These are phyloP conservation scores for Suillus variegatus DNA, from an alignment of 768 basidiomycete species.

Conservation along the genomic window DNA sequence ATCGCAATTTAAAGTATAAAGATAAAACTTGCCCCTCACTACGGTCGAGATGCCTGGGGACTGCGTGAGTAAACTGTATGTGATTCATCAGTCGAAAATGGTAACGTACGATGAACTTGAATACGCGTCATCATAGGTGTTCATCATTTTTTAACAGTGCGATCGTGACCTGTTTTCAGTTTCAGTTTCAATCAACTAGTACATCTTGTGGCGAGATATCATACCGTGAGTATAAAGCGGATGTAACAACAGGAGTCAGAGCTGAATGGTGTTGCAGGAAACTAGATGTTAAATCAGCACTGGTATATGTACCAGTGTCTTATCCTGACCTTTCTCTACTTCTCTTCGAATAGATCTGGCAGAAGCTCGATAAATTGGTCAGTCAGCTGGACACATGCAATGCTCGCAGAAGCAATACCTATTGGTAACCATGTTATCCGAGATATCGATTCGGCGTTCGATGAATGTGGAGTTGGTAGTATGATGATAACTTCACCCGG, in stretches of 20 bases:
- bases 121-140: background rate
- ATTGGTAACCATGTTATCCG: background rate
- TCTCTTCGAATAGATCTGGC: background rate
- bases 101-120: background rate
- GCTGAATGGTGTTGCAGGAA: background rate
- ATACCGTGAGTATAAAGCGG: background rate
- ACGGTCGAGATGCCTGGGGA: background rate
- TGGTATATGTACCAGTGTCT: background rate
- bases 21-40: background rate
- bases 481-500: no score
- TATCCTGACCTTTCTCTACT: background rate
- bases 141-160: conserved; percentile 1
- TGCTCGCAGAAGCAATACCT: background rate
- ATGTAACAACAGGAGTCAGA: background rate
- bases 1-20: background rate
- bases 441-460: conserved; percentile 1
- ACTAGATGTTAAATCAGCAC: background rate
- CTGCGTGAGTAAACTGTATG: background rate
- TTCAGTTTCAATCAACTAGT: background rate
- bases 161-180: background rate
- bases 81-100: background rate
- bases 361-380: background rate
- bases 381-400: background rate
- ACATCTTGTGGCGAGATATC: background rate
- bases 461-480: background rate